Conservation (phyloP, 257 asterid genomes). For the Mentha longifolia region DNA sequence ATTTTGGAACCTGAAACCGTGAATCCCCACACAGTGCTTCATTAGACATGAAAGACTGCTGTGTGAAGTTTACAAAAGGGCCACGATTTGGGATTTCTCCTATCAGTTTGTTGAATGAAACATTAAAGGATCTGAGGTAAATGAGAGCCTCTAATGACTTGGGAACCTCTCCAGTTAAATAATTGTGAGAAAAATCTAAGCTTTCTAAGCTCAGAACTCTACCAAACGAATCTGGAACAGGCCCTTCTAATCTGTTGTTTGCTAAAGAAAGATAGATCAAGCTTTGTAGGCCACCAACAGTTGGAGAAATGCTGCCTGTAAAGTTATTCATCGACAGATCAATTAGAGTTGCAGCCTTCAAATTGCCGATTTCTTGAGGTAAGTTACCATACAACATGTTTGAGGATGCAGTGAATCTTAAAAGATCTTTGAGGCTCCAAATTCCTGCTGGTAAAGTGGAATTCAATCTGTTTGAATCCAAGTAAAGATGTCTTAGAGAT, state of each 20-base stretch:
- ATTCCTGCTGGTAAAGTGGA: conserved; percentile 28
- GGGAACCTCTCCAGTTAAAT: conserved; percentile 32
- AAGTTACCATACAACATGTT: conserved; percentile 14
- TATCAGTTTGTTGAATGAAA: conserved; percentile 8
- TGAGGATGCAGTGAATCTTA: conserved; percentile 17
- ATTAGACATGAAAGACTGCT: conserved; percentile 14
- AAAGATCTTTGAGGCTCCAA: conserved; percentile 22
- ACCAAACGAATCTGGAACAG: conserved; percentile 21
- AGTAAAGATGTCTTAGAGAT: conserved; percentile 7
- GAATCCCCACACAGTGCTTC: conserved; percentile 28
- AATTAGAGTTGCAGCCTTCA: conserved; percentile 8
- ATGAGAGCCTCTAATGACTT: conserved; percentile 21
- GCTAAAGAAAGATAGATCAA: not conserved
- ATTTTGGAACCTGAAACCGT: conserved; percentile 19
- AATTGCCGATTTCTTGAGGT: conserved; percentile 23
- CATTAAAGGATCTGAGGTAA: conserved; percentile 26
- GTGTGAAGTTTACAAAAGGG: conserved; percentile 28
- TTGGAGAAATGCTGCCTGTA: not conserved
- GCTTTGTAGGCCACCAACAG: conserved; percentile 19
- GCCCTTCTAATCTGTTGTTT: conserved; percentile 23
- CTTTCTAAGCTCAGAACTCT: conserved; percentile 23
- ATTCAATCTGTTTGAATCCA: conserved; percentile 27
- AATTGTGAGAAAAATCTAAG: conserved; percentile 27
- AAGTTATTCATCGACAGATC: conserved; percentile 24
- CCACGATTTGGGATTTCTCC: conserved; percentile 31